phyloP scores from a whole-genome alignment of 2,329 filamentous ascomycete genomes.

The Xylaria sp. region DNA sequence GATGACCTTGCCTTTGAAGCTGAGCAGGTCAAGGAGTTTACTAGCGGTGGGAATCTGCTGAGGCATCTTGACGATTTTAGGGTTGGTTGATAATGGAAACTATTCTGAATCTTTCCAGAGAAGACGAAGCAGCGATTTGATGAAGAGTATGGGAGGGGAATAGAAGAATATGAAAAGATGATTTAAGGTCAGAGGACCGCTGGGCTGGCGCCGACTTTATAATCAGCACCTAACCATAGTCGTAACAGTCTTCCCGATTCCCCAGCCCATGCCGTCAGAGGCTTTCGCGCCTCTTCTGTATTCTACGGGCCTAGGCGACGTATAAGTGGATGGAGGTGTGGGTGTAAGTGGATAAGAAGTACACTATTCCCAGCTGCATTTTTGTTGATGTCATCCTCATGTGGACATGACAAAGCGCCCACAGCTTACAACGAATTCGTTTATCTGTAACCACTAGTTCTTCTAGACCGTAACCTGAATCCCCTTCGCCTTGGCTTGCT shows the following conservation, averaged over 20 bases:
- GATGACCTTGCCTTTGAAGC: conserved; percentile 77
- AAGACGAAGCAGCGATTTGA: neutral
- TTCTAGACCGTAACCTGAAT: neutral
- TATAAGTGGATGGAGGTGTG: conserved; percentile 42
- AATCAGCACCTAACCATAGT: conserved; percentile 5
- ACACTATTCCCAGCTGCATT: conserved; percentile 21
- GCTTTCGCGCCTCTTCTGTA: conserved; percentile 18
- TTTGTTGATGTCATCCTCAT: conserved; percentile 37
- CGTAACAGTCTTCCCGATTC: neutral
- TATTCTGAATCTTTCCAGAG: neutral
- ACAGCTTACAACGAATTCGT: neutral
- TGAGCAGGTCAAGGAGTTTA: conserved; percentile 73
- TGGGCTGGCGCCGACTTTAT: conserved; percentile 26
- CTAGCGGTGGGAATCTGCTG: conserved; percentile 65
- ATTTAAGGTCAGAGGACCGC: neutral
- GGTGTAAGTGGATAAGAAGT: conserved; percentile 30
- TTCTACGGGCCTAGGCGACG: conserved; percentile 22
- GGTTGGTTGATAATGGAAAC: conserved; percentile 4
- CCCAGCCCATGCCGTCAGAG: conserved; percentile 1
- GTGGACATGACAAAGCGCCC: conserved; percentile 33
- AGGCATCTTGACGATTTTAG: conserved; percentile 59
- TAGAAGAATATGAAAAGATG: neutral
- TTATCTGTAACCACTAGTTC: neutral
- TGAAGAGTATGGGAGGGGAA: neutral
- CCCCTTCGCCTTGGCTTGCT: neutral